Base-by-base conservation (phyloP, 225 moss, liverwort and hornwort genomes). In the Ulota crispa region DNA sequence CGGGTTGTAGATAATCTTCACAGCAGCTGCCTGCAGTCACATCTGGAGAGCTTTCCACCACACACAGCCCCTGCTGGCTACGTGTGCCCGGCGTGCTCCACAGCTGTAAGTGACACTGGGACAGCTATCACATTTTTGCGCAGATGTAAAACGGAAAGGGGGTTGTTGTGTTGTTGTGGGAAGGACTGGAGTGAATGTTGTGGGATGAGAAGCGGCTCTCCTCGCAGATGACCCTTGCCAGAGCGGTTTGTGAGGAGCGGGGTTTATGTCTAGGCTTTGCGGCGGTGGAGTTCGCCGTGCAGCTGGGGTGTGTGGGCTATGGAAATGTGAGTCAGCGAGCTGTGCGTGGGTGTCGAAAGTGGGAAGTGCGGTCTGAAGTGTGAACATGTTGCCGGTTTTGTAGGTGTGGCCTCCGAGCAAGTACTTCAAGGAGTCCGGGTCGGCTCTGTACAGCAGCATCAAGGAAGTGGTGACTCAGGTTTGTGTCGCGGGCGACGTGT, bases 41-140 rank as follows among this genome's bases (percentile, higher is more conserved):
- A 96, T 78, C 82, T 99, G 90, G 91, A 85, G 78, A 96, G 86
- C 32, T 96, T 94, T 83, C 99, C 94, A 75, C 90, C 93, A 73
- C 96, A 99, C 83, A 99, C 99, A 69, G 94, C 99, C 47, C 99
- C 99, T 82, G 94, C 96, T 79, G 99, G 99, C 73, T 99, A 94
- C 75, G 89, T 91, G 59, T 99, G 99, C 75, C 96, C 99, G 3
- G 31, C 92, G 30, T 99, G 99, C 87, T 68, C 88, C 28, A 87
- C 99, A 70, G 85, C 95, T 75, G 95, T 98, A 88, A 91, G 94
- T 81, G 52, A 62, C n/a, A 16, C 23, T 50, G 61, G 23, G 54
- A 73, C 15, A 0, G 24, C 20, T 19, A 20, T n/a, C 21, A 11
- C 1, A n/a, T 23, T 9, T 69, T 73, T 37, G 4, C 41, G 56